Evolutionary conservation across 176 grass and related monocot species (phyloP), one percentile per base, ranked within the genome.

Genomic region (Panicum miliaceum): DNA sequence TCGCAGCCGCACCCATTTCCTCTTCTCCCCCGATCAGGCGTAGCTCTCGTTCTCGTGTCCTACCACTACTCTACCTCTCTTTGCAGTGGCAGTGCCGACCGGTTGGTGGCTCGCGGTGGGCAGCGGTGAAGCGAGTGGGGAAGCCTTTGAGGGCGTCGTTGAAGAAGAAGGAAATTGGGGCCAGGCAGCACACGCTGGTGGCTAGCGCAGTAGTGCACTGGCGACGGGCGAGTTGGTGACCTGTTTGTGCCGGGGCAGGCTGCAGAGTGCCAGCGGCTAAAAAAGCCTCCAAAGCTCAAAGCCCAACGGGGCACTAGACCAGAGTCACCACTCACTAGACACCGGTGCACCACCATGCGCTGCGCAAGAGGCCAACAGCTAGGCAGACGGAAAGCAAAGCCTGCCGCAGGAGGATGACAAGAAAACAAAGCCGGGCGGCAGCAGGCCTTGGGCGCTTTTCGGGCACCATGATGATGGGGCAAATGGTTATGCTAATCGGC

Each of bases 401-500:
- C 80, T 69, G 84, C 4, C 27, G 42, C 57, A 62, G 59, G 48
- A 62, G 59, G 48, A 48, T 20, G 20, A 56, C 65, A 81, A 43
- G 69, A 50, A 70, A 26, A 35, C 76, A 50, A 70, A 26, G 18
- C 34, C 42, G 11, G 1, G 2, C 10, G 6, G 3, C 20, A 2
- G 35, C 42, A 35, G 40, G 50, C 78, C 68, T 90, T 13, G 78
- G 78, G 58, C 42, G 19, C 79, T 82, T 90, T 90, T 59, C 1
- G 57, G 9, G 12, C 51, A 40, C 79, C 64, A 64, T 73, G 66
- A 86, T 86, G 79, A 89, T 85, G 82, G 82, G 77, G 35, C 45
- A 19, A 82, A 83, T 12, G 53, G 84, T 78, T 86, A 73, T 82
- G 88, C 66, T 90, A 90, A 82, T 86, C 65, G 47, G 29, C 6